A percentile compares a stretch with the other conserved stretches of the same genome.
phyloP scores from a whole-genome alignment of 2,329 filamentous ascomycete species.

The Acephala macrosclerotiorum region DNA sequence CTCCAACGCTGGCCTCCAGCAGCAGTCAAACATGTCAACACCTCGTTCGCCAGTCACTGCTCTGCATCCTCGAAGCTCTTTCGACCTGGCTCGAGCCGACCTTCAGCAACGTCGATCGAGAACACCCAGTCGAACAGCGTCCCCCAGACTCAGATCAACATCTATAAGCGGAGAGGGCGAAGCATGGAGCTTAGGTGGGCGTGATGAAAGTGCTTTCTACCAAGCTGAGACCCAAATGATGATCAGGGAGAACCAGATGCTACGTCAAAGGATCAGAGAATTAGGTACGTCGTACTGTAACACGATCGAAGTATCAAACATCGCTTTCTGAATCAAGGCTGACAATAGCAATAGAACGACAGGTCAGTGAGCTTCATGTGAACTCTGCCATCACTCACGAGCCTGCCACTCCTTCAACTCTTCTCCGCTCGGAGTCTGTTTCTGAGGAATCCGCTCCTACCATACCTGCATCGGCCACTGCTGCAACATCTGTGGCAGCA shows the following conservation, averaged over 20 bases:
- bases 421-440: slow-evolving; percentile 41
- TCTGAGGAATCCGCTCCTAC: slow-evolving; percentile 34
- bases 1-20: slow-evolving; percentile 45
- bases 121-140: slow-evolving; percentile 63
- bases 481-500: not conserved
- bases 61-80: slow-evolving; percentile 60
- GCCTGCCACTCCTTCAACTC: slow-evolving; percentile 41
- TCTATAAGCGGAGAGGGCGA: slow-evolving; percentile 69
- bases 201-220: slow-evolving; percentile 81
- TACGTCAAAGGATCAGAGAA: slow-evolving; percentile 76
- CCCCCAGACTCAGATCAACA: slow-evolving; percentile 62
- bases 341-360: slow-evolving; percentile 37
- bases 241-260: slow-evolving; percentile 82
- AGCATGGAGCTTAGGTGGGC: slow-evolving; percentile 63
- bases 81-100: slow-evolving; percentile 64
- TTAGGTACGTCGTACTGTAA: slow-evolving; percentile 60
- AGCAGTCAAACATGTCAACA: slow-evolving; percentile 52
- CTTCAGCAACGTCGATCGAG: slow-evolving; percentile 61
- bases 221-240: slow-evolving; percentile 83
- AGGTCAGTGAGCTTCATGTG: slow-evolving; percentile 39
- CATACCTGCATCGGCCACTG: not conserved
- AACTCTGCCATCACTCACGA: slow-evolving; percentile 43
- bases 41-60: slow-evolving; percentile 55
- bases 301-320: not conserved
- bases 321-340: slow-evolving; percentile 10